Evolutionary conservation across 176 grass and related monocot species (phyloP), one percentile per base, ranked within the genome.

Genomic region (Carex cristatella): DNA sequence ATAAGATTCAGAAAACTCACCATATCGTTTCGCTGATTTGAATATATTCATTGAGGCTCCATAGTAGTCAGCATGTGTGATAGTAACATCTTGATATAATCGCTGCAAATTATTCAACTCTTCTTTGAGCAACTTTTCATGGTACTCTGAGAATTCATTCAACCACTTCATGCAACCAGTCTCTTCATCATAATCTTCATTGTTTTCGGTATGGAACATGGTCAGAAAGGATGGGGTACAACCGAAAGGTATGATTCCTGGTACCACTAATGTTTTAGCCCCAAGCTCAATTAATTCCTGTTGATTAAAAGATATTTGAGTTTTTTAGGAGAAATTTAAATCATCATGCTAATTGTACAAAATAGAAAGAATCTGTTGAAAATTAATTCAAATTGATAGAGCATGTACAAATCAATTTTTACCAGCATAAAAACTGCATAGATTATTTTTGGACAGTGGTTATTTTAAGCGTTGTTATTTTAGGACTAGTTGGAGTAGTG

Each of bases 181-280:
- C 12, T 68, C 38, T n/a, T 46, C 4, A n/a, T 88, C 58, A 7
- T 84, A 88, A 53, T 88, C 80, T 46, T 56, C 59, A 2, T 61
- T 4, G 1, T 33, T 19, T 12, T 79, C 28, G 8, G 38, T 88
- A 12, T 18, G 40, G 71, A 6, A 88, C 71, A 62, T 18, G 0
- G 56, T 66, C 30, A 88, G 86, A 76, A 73, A 88, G 0, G 1
- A 10, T 18, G 86, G 86, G 9, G 74, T 31, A 66, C 81, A 88
- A 18, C 86, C 86, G 0, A 88, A 77, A 23, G 86, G 81, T 27
- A 88, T 31, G 35, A 56, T 88, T 2, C 86, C 81, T 10, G 86
- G 86, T 3, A 88, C 86, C 38, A 76, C 19, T 55, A 76, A 12
- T 55, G 48, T 75, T n/a, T 75, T 54, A 3, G 19, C 46, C 2